Base-by-base conservation (phyloP, 169 alveolate species). In the Plasmodium knowlesi region DNA sequence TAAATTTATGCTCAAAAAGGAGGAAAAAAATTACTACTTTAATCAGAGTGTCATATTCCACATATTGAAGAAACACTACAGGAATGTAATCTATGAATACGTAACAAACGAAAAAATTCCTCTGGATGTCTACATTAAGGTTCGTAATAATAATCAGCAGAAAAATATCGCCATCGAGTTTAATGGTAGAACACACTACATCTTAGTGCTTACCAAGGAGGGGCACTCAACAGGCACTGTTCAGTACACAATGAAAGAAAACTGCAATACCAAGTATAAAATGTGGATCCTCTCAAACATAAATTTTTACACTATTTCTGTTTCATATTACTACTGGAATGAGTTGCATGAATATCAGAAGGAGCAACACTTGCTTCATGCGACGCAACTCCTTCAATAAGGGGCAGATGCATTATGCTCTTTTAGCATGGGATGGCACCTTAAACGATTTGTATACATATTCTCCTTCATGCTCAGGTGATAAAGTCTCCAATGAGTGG, bases 131-230 rank as follows among this genome's bases (percentile, higher is more conserved):
- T 79, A 79, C 71, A 3, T 89, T n/a, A n/a, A 37, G 2, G 6
- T 89, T 0, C 5, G 22, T 39, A 89, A 37, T 41, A 79, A 79
- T 19, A 14, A 79, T 89, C 53, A 9, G 25, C 72, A 19, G 12
- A 89, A 89, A 79, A 22, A 79, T 10, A 22, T 89, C 14, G 94
- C 90, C 32, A 39, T 89, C 22, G 94, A 89, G 53, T 89, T 89
- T 41, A 89, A 89, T 43, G 94, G 94, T 12, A 79, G 94, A 14
- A 89, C 94, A 16, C 94, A 89, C 46, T 89, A 89, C 57, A 50
- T 79, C 73, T 67, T 89, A 25, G 76, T 61, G 46, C n/a, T 89
- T 71, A 9, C 67, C 28, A 50, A 78, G 67, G 54, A 37, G 4
- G 37, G 12, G 2, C 1, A 16, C 10, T n/a, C 22, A 50, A 43